Percentiles rank a stretch among this genome's conserved stretches.
Conservation (phyloP, 352 stramenopile genomes). For the Phytophthora fragariaefolia region DNA sequence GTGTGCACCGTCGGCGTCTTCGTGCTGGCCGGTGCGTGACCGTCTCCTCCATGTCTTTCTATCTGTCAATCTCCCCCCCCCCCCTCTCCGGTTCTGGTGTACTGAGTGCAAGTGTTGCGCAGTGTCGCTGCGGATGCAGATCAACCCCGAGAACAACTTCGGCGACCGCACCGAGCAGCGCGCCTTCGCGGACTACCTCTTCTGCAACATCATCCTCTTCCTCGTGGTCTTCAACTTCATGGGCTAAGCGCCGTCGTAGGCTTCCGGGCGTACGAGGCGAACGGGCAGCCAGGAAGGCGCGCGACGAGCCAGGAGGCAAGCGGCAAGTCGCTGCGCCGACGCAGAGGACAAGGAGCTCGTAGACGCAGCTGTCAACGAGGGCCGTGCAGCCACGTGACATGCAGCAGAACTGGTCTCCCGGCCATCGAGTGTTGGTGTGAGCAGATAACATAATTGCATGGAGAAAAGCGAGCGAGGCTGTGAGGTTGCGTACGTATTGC, state of each 20-base stretch:
- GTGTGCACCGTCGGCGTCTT: conserved; percentile 92
- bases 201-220: conserved; percentile 94
- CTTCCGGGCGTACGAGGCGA: neutral
- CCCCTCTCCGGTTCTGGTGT: too few relatives aligned
- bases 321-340: neutral
- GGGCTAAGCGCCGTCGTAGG: conserved; percentile 58
- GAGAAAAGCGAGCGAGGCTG: conserved; percentile 2
- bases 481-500: neutral
- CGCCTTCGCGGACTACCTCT: conserved; percentile 92
- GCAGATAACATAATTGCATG: conserved; percentile 30
- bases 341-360: neutral
- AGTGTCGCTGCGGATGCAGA: conserved; percentile 92
- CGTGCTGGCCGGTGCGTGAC: conserved; percentile 80
- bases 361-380: neutral
- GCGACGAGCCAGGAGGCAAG: neutral
- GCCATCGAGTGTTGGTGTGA: neutral
- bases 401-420: neutral
- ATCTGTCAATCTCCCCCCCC: too few relatives aligned
- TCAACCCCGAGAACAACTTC: conserved; percentile 88
- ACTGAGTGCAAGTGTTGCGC: too few relatives aligned
- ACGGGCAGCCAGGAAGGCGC: neutral
- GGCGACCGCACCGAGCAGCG: conserved; percentile 84
- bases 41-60: neutral
- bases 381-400: neutral
- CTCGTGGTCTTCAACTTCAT: conserved; percentile 95